Conservation (phyloP, 2,329 filamentous ascomycete genomes). For the Clarireedia homoeocarpa region DNA sequence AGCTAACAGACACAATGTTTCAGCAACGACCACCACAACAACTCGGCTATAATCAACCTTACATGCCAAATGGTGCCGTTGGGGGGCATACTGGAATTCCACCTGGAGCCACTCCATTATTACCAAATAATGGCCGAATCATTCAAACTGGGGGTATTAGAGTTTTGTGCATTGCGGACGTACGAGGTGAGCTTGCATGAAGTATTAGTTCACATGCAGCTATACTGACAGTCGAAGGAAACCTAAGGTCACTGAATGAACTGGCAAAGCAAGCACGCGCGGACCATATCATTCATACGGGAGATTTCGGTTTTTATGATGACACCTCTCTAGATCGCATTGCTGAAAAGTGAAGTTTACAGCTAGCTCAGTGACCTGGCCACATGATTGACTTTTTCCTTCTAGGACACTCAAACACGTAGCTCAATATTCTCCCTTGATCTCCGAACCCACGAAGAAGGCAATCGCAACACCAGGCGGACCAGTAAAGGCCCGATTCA, state of each 20-base stretch:
- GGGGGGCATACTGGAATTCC: slow-evolving; percentile 39
- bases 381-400: slow-evolving; percentile 21
- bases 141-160: slow-evolving; percentile 58
- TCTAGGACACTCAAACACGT: slow-evolving; percentile 91
- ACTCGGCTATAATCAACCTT: slow-evolving; percentile 33
- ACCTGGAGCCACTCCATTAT: slow-evolving; percentile 54
- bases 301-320: slow-evolving; percentile 99
- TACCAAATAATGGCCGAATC: slow-evolving; percentile 60
- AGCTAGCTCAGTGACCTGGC: slow-evolving; percentile 5
- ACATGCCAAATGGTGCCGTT: slow-evolving; percentile 55
- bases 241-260: slow-evolving; percentile 90
- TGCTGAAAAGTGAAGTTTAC: slow-evolving; percentile 75
- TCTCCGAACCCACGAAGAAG: slow-evolving; percentile 70
- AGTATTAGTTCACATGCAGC: slow-evolving; percentile 4
- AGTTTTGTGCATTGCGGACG: slow-evolving; percentile 64
- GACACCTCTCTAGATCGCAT: slow-evolving; percentile 92
- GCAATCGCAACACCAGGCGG: slow-evolving; percentile 58
- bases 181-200: slow-evolving; percentile 48
- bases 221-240: slow-evolving; percentile 52
- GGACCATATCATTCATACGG: slow-evolving; percentile 97
- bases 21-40: slow-evolving; percentile 30
- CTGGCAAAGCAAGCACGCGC: slow-evolving; percentile 90
- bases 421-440: slow-evolving; percentile 93
- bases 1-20: slow-evolving; percentile 19
- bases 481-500: slow-evolving; percentile 79